Conservation (phyloP, 2,329 filamentous ascomycete genomes). For the Colletotrichum cordylinicola region DNA sequence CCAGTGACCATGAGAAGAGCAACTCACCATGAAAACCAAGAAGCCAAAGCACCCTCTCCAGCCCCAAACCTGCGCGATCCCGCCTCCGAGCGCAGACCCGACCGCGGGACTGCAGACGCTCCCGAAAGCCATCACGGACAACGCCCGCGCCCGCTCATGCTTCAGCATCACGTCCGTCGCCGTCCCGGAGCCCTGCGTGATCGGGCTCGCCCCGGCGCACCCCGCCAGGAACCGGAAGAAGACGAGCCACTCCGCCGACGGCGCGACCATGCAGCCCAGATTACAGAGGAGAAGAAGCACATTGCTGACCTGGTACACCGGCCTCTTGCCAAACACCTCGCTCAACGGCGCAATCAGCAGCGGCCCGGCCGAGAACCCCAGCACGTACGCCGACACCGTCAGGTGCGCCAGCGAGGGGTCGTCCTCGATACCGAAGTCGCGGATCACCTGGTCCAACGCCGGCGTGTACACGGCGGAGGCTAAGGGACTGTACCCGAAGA, state of each 20-base stretch:
- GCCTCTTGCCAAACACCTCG: not conserved
- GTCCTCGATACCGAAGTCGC: not conserved
- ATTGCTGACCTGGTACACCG: not conserved
- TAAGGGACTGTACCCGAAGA: not conserved
- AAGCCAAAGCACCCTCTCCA: conserved; percentile 8
- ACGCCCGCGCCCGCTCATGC: not conserved
- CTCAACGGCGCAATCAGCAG: not conserved
- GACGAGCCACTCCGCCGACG: not conserved
- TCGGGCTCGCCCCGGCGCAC: conserved; percentile 3
- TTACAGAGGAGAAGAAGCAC: not conserved
- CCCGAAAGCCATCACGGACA: conserved; percentile 6
- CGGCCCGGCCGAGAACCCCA: conserved; percentile 8
- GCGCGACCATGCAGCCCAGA: not conserved
- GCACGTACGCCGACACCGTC: conserved; percentile 7
- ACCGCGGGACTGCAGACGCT: conserved; percentile 7
- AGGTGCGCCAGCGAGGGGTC: not conserved
- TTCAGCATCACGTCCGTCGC: conserved; percentile 1
- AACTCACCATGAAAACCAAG: not conserved
- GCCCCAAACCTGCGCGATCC: not conserved
- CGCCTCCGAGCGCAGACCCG: not conserved
- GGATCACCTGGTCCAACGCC: not conserved
- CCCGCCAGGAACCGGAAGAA: conserved; percentile 6
- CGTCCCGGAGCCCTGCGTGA: conserved; percentile 1
- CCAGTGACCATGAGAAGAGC: not conserved
- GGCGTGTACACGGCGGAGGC: conserved; percentile 16